Percentiles rank a stretch among this genome's conserved stretches.
These are phyloP conservation scores for Nidula niveotomentosa DNA, from an alignment of 1,284 basidiomycete genomes.

Conservation along the genomic window DNA sequence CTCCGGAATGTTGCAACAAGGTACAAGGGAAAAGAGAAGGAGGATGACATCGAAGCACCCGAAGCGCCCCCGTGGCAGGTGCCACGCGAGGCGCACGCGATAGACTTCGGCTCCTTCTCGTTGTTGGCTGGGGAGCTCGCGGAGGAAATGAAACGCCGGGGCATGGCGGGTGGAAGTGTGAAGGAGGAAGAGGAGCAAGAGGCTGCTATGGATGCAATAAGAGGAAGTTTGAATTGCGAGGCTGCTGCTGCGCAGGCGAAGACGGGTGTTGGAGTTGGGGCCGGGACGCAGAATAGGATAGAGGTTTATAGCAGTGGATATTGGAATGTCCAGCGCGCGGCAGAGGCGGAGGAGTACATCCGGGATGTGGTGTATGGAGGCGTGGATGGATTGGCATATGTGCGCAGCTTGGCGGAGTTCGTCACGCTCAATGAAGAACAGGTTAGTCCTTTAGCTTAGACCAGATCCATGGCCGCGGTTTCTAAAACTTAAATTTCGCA, in stretches of 20 bases:
- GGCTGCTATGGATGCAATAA: constrained; percentile 29
- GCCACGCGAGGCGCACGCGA: constrained; percentile 48
- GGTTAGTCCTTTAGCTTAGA: constrained; percentile 10
- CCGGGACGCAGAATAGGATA: background rate
- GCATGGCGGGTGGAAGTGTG: constrained; percentile 13
- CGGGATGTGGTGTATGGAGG: constrained; percentile 75
- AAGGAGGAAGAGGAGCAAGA: constrained; percentile 32
- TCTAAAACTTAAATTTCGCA: constrained; percentile 1
- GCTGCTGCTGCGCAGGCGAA: constrained; percentile 3
- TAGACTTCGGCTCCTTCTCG: constrained; percentile 65
- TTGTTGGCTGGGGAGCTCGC: constrained; percentile 46
- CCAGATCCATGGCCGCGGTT: background rate
- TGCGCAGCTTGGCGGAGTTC: constrained; percentile 73
- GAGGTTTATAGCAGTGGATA: constrained; percentile 26
- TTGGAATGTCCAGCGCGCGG: constrained; percentile 46
- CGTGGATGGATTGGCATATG: constrained; percentile 68
- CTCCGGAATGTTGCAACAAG: constrained; percentile 37
- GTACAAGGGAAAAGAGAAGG: constrained; percentile 50
- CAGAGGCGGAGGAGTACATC: constrained; percentile 61
- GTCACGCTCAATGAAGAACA: constrained; percentile 27
- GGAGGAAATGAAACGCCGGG: constrained; percentile 41
- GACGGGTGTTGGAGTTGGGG: background rate
- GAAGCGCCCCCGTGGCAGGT: constrained; percentile 39
- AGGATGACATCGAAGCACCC: constrained; percentile 39
- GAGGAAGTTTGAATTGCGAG: constrained; percentile 32